Conservation (phyloP, 495 filamentous ascomycete genomes). For the Friedmanniomyces simplex region DNA sequence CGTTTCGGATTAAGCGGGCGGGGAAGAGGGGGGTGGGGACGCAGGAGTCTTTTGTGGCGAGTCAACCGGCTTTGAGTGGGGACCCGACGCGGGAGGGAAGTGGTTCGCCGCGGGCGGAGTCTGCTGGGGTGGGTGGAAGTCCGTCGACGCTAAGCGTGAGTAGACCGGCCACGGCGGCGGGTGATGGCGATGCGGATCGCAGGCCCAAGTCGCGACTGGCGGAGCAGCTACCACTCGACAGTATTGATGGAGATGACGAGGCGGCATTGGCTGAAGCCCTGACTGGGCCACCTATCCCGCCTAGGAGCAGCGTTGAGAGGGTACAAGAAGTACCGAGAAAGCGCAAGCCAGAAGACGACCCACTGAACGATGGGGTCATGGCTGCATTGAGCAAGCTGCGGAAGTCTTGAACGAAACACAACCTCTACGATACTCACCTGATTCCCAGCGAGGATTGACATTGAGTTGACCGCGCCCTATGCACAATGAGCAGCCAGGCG, state of each 20-base stretch:
- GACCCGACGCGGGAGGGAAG: slow-evolving; percentile 21
- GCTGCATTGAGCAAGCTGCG: slow-evolving; percentile 47
- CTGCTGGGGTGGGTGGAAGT: background rate
- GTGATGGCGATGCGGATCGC: slow-evolving; percentile 21
- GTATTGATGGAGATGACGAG: slow-evolving; percentile 29
- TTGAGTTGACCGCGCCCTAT: no score
- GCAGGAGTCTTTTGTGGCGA: slow-evolving; percentile 24
- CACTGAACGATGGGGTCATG: slow-evolving; percentile 44
- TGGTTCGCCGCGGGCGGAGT: slow-evolving; percentile 2
- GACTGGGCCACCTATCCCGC: slow-evolving; percentile 8
- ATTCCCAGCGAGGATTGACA: no score
- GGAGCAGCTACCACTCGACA: slow-evolving; percentile 25
- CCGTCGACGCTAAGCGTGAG: background rate
- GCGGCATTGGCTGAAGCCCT: slow-evolving; percentile 31
- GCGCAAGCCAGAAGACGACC: slow-evolving; percentile 28
- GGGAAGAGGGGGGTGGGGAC: slow-evolving; percentile 41
- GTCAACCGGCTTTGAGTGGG: slow-evolving; percentile 10
- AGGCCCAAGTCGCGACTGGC: slow-evolving; percentile 23
- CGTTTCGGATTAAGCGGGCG: slow-evolving; percentile 64
- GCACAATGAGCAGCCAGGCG: no score
- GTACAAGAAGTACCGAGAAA: slow-evolving; percentile 28
- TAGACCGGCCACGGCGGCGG: background rate
- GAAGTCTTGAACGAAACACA: background rate
- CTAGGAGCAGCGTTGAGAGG: slow-evolving; percentile 3
- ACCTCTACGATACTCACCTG: background rate